Percentiles rank a stretch among this genome's conserved stretches.
Evolutionary conservation across 2,329 filamentous ascomycete genomes (phyloP).

Genomic region (Phialophora chinensis): DNA sequence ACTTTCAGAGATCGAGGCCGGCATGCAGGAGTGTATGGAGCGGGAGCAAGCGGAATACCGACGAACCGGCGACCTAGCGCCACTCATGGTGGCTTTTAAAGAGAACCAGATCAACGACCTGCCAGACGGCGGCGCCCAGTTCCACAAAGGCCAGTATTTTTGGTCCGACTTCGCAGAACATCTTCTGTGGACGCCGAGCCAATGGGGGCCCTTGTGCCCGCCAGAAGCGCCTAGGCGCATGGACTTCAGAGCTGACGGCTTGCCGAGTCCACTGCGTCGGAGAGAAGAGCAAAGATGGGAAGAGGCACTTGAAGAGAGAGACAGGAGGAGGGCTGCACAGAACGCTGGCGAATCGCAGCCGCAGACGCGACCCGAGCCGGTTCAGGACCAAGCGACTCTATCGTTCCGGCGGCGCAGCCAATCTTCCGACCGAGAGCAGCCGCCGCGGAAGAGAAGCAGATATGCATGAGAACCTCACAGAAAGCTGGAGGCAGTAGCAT

Average conservation of each 20-base stretch:
- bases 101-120: conserved; percentile 7
- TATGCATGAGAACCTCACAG: not conserved
- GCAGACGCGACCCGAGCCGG: not conserved
- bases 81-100: conserved; percentile 2
- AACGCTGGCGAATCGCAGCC: not conserved
- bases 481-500: not conserved
- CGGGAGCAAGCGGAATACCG: not conserved
- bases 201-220: conserved; percentile 18
- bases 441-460: conserved; percentile 1
- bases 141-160: conserved; percentile 10
- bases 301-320: conserved; percentile 8
- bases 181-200: conserved; percentile 15
- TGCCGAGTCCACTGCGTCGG: conserved; percentile 13
- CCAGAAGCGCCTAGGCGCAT: conserved; percentile 9
- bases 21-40: not conserved
- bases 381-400: not conserved
- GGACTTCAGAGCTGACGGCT: not conserved
- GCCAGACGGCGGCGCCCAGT: conserved; percentile 17
- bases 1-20: not conserved
- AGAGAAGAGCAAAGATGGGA: conserved; percentile 13
- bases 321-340: not conserved
- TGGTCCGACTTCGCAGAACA: conserved; percentile 25
- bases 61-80: not conserved
- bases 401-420: not conserved
- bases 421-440: not conserved